Base-by-base conservation (phyloP, 2,329 filamentous ascomycete genomes). In the Emmonsiellopsis sp. region DNA sequence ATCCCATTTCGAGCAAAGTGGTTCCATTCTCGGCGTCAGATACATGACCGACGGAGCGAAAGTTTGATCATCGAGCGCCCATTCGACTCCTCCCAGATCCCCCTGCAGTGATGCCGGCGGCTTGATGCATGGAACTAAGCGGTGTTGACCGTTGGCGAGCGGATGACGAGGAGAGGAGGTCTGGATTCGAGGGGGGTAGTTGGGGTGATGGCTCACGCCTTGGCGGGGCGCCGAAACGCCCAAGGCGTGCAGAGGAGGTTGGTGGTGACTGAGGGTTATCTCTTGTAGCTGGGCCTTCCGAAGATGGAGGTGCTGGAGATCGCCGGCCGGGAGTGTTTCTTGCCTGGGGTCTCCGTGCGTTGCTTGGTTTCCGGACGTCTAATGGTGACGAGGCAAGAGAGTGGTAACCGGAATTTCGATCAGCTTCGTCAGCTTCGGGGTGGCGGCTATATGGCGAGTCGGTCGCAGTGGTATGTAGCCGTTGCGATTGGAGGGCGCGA, bases 351-450 rank as follows among this genome's bases (percentile, higher is more conserved):
- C 47, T 53, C 47, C 62, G 60, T 60, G 65, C 45, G 64, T 68
- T 42, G 36, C 45, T 50, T 14, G 66, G 61, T 63, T 68, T 71
- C 54, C 69, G 68, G 46, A 71, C 62, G 54, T 72, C 68, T 9
- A 70, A 58, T 21, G 69, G 68, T 5, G 70, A 71, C 34, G 68
- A 68, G 49, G 64, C 70, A 56, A 65, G 59, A 32, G 69, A 70
- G 43, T 68, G 63, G 51, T 68, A 67, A 39, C 65, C 67, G 11
- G 67, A 65, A 53, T 65, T 65, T 40, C 60, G 62, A 39, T 68
- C 68, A 6, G 49, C 37, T 11, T 53, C 55, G 43, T 70, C 68
- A 37, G 69, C 65, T 34, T 71, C 68, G 11, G 62, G 60, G 51
- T 65, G 62, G 17, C 56, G 51, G n/a, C 11, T 36, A 43, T 43